These are phyloP conservation scores for Teratosphaeria destructans DNA, from an alignment of 2,329 filamentous ascomycete genomes.

Conservation along the genomic window DNA sequence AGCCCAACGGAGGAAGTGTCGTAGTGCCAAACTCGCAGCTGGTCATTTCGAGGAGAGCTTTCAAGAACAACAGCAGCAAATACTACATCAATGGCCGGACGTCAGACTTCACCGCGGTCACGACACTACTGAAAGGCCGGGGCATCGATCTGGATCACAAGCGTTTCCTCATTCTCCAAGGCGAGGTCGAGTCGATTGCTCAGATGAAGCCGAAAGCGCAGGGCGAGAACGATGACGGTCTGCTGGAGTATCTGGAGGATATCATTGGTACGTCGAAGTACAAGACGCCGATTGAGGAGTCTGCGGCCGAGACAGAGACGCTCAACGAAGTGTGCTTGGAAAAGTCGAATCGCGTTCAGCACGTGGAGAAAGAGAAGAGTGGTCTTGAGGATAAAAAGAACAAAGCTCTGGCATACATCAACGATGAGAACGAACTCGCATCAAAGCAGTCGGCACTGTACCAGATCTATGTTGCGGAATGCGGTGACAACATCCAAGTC, in stretches of 20 bases:
- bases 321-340: slow-evolving; percentile 92
- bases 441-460: slow-evolving; percentile 86
- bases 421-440: slow-evolving; percentile 84
- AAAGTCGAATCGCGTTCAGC: slow-evolving; percentile 89
- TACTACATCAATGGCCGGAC: slow-evolving; percentile 91
- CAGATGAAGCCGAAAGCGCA: slow-evolving; percentile 98
- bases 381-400: slow-evolving; percentile 93
- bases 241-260: slow-evolving; percentile 93
- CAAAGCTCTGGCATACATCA: slow-evolving; percentile 77
- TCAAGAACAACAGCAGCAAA: slow-evolving; percentile 96
- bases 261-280: slow-evolving; percentile 99
- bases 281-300: slow-evolving; percentile 92
- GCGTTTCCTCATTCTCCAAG: slow-evolving; percentile 91
- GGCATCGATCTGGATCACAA: slow-evolving; percentile 97
- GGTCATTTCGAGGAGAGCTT: slow-evolving; percentile 81
- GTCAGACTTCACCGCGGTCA: slow-evolving; percentile 88
- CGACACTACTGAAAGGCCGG: slow-evolving; percentile 70
- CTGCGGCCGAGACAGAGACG: slow-evolving; percentile 77
- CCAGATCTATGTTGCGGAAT: slow-evolving; percentile 82
- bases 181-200: slow-evolving; percentile 95
- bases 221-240: slow-evolving; percentile 89
- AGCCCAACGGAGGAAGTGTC: slow-evolving; percentile 63
- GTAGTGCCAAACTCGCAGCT: slow-evolving; percentile 75
- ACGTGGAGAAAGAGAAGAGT: slow-evolving; percentile 95
- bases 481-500: slow-evolving; percentile 76